A percentile compares a stretch with the other conserved stretches of the same genome.
These are phyloP conservation scores for Macroventuria anomochaeta DNA, from an alignment of 2,329 filamentous ascomycete species.

Conservation along the genomic window DNA sequence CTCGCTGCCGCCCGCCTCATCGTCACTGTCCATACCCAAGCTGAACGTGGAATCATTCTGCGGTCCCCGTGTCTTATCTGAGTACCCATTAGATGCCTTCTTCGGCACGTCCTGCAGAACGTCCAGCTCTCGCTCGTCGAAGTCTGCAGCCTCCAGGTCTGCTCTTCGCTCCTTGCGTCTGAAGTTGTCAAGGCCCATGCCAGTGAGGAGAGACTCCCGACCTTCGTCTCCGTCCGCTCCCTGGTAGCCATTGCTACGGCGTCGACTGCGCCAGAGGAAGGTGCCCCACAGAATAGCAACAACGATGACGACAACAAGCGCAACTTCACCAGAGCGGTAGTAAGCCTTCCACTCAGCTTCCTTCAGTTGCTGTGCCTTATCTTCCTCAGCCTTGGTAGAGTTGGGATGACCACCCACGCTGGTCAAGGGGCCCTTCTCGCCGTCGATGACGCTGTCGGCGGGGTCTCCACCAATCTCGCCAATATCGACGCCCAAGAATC, in stretches of 20 bases:
- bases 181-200: slow-evolving; percentile 58
- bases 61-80: slow-evolving; percentile 41
- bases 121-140: slow-evolving; percentile 67
- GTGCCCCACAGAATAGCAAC: slow-evolving; percentile 78
- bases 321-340: slow-evolving; percentile 83
- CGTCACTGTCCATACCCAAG: slow-evolving; percentile 55
- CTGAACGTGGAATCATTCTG: slow-evolving; percentile 54
- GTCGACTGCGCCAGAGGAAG: slow-evolving; percentile 63
- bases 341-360: slow-evolving; percentile 90
- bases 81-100: slow-evolving; percentile 34
- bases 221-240: slow-evolving; percentile 53
- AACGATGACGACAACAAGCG: slow-evolving; percentile 79
- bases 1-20: slow-evolving; percentile 44
- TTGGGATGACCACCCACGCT: slow-evolving; percentile 77
- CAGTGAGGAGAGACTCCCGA: slow-evolving; percentile 52
- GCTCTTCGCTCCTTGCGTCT: slow-evolving; percentile 47
- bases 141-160: slow-evolving; percentile 68
- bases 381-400: slow-evolving; percentile 70
- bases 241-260: slow-evolving; percentile 52
- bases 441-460: slow-evolving; percentile 80
- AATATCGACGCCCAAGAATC: slow-evolving; percentile 93
- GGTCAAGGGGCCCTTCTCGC: slow-evolving; percentile 79
- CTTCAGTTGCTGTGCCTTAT: slow-evolving; percentile 75
- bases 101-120: slow-evolving; percentile 52
- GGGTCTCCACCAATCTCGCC: slow-evolving; percentile 82